Base-by-base conservation (phyloP, 805 yeast species). In the Wickerhamomyces mucosus region DNA sequence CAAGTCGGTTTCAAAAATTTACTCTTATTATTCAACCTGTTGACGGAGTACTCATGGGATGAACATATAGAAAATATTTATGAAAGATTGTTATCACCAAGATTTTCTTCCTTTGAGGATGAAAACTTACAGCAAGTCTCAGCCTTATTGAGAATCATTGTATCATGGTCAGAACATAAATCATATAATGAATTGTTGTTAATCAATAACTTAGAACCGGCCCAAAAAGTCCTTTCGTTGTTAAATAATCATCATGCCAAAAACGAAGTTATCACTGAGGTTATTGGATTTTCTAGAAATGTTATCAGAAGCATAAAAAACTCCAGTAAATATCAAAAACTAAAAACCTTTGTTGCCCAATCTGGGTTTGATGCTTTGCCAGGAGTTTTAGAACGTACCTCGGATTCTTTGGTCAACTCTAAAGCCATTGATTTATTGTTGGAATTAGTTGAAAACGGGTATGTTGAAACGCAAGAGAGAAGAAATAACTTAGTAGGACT, bases 101-200 rank as follows among this genome's bases (percentile, higher is more conserved):
- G 94, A 46, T 61, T 92, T 43, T 61, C 38, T 1, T 60, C 66
- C 10, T 89, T 89, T 53, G 78, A 78, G 4, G 67, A 59, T 25
- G 95, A 81, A 45, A 92, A 89, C 51, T 60, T 79, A 20, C 94
- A 85, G 48, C 85, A 80, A 45, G 78, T 89, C 1, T 85, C 96
- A 0, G 69, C 94, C 0, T 51, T 89, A 27, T 58, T 88, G 71
- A 71, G 64, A 34, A 50, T 85, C 8, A 68, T 89, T 45, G 55
- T 72, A 6, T 58, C 68, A 7, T 70, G 94, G 75, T 59, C 80
- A 29, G 49, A 62, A 5, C 50, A 56, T 20, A 58, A 61, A 5
- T 58, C 59, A 15, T 61, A 78, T 23, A 57, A 65, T 28, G 61
- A 62, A 11, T 71, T 78, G 36, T 54, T 84, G 27, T 65, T 65